Conservation (phyloP, 2,329 filamentous ascomycete genomes). For the Claviceps lovelessii region DNA sequence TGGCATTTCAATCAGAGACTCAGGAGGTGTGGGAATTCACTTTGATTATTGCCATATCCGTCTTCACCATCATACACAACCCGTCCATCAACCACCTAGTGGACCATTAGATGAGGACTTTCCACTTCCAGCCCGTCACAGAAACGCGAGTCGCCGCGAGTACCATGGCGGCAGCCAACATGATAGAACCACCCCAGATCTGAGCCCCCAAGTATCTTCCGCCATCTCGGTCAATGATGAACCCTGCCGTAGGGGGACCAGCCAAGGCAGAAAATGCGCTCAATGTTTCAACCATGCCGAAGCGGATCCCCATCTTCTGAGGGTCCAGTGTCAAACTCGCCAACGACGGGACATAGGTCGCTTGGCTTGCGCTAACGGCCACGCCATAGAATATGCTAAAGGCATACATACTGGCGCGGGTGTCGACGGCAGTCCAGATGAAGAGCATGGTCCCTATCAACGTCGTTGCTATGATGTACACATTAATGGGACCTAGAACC, state of each 20-base stretch:
- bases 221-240: constrained; percentile 27
- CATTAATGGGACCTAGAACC: constrained; percentile 39
- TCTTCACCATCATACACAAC: not conserved
- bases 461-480: constrained; percentile 33
- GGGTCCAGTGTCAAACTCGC: constrained; percentile 24
- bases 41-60: not conserved
- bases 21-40: too few species aligned
- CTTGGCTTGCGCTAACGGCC: constrained; percentile 19
- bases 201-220: constrained; percentile 30
- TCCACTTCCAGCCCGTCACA: constrained; percentile 22
- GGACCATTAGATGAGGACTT: constrained; percentile 14
- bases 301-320: constrained; percentile 29
- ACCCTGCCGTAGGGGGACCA: constrained; percentile 29
- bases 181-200: constrained; percentile 30
- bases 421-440: constrained; percentile 39
- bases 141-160: constrained; percentile 20
- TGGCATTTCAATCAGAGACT: too few species aligned
- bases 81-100: not conserved
- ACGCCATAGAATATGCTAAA: constrained; percentile 32
- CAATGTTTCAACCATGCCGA: constrained; percentile 31
- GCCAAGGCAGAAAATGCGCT: constrained; percentile 28
- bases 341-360: not conserved
- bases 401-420: constrained; percentile 24
- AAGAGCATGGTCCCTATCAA: constrained; percentile 34
- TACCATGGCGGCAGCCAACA: constrained; percentile 19